Conservation (phyloP, 2,329 filamentous ascomycete species). For the Ophiostoma novo-ulmi region DNA sequence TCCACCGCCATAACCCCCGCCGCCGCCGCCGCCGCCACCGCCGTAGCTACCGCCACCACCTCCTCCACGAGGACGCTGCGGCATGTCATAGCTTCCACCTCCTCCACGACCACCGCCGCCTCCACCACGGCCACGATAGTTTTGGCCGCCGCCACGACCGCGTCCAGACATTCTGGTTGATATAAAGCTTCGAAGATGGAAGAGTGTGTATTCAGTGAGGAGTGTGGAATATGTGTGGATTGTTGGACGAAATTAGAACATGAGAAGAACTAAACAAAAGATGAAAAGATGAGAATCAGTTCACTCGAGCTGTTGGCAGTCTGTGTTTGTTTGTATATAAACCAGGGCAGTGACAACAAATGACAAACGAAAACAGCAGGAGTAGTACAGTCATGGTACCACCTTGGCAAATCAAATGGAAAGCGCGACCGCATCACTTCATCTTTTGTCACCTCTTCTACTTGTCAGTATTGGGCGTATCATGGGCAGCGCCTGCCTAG, state of each 20-base stretch:
- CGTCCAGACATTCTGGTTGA: neutral
- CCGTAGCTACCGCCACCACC: neutral
- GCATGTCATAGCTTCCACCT: neutral
- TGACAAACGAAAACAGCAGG: neutral
- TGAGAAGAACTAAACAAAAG: neutral
- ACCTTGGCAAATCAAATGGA: neutral
- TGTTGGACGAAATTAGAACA: neutral
- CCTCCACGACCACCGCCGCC: neutral
- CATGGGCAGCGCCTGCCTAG: too few relatives aligned
- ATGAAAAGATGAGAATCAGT: neutral
- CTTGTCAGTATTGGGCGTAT: neutral
- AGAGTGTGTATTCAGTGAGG: neutral
- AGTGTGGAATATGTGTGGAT: neutral
- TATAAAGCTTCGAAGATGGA: neutral
- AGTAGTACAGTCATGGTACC: neutral
- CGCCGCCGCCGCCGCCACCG: neutral
- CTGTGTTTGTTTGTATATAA: neutral
- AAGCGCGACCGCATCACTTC: neutral
- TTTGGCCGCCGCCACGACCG: neutral
- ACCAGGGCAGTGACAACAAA: neutral
- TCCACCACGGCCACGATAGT: neutral
- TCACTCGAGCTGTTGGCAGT: too few relatives aligned
- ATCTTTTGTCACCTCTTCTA: neutral
- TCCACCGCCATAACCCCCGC: neutral
- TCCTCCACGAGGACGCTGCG: neutral